Evolutionary conservation across 306 rosid species (phyloP).

Genomic region (Rubus idaeus): DNA sequence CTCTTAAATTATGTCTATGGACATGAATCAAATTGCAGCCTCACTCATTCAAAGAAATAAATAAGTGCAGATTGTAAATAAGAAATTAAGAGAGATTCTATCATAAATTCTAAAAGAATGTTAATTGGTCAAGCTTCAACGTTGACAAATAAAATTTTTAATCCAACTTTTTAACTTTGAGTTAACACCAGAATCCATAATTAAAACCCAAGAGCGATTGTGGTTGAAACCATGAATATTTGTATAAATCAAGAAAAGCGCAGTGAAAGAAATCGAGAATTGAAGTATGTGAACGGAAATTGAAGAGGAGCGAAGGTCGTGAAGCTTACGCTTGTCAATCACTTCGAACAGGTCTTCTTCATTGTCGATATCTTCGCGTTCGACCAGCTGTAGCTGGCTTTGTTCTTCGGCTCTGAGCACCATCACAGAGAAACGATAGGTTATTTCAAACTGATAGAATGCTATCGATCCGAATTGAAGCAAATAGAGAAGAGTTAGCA

Average conservation of each 20-base stretch:
- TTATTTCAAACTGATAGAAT: slow-evolving; percentile 1
- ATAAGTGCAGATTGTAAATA: background rate
- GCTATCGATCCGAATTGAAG: slow-evolving; percentile 13
- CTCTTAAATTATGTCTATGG: background rate
- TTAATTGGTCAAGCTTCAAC: background rate
- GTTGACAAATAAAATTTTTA: background rate
- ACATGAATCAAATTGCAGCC: background rate
- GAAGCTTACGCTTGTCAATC: slow-evolving; percentile 72
- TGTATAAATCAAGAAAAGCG: too few relatives aligned
- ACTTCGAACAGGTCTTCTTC: slow-evolving; percentile 95
- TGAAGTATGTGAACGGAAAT: too few relatives aligned
- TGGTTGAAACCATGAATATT: too few relatives aligned
- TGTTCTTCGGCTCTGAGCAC: slow-evolving; percentile 74
- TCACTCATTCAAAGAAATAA: background rate
- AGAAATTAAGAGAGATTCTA: background rate
- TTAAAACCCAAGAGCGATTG: too few relatives aligned
- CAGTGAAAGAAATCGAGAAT: too few relatives aligned
- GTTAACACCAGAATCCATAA: background rate
- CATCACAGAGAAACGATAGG: slow-evolving; percentile 16
- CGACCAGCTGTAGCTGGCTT: slow-evolving; percentile 83
- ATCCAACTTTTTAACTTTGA: background rate
- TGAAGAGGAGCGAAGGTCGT: background rate
- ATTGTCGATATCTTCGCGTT: slow-evolving; percentile 80
- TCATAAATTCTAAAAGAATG: background rate
- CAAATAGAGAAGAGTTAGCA: slow-evolving; percentile 20